Evolutionary conservation across 2,329 filamentous ascomycete genomes (phyloP), one percentile per base, ranked within the genome.

Genomic region (Xylariales sp.): DNA sequence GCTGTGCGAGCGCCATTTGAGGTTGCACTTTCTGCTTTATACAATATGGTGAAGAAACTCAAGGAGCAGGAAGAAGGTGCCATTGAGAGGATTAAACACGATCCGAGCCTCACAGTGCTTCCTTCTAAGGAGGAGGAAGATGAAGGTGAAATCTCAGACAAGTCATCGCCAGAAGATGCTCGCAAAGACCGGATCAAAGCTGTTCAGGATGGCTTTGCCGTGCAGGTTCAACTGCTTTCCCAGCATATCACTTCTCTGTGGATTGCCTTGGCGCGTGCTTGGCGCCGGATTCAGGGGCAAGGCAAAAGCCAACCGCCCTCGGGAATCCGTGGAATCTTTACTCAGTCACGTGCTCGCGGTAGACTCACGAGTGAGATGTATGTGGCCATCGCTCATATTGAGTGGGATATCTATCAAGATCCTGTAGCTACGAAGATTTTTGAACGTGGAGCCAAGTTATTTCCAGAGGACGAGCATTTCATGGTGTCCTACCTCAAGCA

Each of bases 401-500:
- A 98, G 60, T 91, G 93, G 57, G 83, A 95, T 51, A 94, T 94
- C 49, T 98, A 98, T 63, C 93, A 95, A 55, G 93, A 97, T 53
- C 78, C 83, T 1, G 88, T 93, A 1, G 91, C 90, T 2, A 87
- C 85, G 29, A 96, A 93, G 65, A 97, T 98, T 43, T 95, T 97
- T 49, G 93, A 98, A 58, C 85, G 91, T 31, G 93, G 93, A 15
- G 82, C 91, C 46, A 93, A 88, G 55, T 71, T 98, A 11, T 98
- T 97, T 56, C 91, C 91, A 0, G 88, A 94, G 33, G 91, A 97
- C 53, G 90, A 95, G 59, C 75, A 81, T 41, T 97, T 97, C 63
- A 88, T 94, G 46, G 75, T 98, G 36, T 90, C 97, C 61, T 97
- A 98, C 60, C 73, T 98, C 52, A 96, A 95, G 66, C 93, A 95